Evolutionary conservation across 140 eudicot species (phyloP).

Genomic region (Senecio squalidus): DNA sequence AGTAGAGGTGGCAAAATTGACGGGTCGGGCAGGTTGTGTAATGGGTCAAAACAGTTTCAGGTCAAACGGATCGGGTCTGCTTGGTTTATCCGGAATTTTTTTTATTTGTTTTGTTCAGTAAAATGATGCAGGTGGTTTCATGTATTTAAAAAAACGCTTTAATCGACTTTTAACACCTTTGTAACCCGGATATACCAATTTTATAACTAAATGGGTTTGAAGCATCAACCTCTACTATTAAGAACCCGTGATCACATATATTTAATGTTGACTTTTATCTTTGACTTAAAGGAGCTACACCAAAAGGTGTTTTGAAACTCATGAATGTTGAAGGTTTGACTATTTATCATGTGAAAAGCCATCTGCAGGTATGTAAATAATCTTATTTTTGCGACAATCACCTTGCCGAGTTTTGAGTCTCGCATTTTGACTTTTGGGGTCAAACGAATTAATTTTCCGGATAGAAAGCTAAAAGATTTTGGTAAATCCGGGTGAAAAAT

Average conservation of each 20-base stretch:
- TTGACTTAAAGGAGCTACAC: constrained; percentile 62
- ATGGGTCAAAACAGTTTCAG: too few relatives aligned
- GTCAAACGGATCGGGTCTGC: too few relatives aligned
- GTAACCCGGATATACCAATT: too few relatives aligned
- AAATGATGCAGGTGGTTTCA: too few relatives aligned
- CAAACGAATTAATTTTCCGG: background rate
- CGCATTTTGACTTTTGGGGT: constrained; percentile 1
- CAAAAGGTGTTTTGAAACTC: constrained; percentile 83
- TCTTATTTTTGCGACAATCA: background rate
- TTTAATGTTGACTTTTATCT: constrained; percentile 19
- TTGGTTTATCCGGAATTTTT: too few relatives aligned
- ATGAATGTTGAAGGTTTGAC: constrained; percentile 81
- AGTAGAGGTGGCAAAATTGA: too few relatives aligned
- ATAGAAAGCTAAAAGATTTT: background rate
- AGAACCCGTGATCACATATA: background rate
- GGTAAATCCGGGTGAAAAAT: background rate
- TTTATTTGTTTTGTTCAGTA: too few relatives aligned
- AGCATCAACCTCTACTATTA: too few relatives aligned
- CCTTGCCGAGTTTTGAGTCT: background rate
- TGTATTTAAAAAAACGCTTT: too few relatives aligned
- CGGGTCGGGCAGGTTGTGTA: too few relatives aligned
- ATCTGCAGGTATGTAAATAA: constrained; percentile 51
- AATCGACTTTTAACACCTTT: too few relatives aligned
- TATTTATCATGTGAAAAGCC: constrained; percentile 90
- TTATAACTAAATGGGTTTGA: too few relatives aligned